A percentile compares a stretch with the other conserved stretches of the same genome.
phyloP scores from a whole-genome alignment of 768 basidiomycete species.

The Amanita rimosa region DNA sequence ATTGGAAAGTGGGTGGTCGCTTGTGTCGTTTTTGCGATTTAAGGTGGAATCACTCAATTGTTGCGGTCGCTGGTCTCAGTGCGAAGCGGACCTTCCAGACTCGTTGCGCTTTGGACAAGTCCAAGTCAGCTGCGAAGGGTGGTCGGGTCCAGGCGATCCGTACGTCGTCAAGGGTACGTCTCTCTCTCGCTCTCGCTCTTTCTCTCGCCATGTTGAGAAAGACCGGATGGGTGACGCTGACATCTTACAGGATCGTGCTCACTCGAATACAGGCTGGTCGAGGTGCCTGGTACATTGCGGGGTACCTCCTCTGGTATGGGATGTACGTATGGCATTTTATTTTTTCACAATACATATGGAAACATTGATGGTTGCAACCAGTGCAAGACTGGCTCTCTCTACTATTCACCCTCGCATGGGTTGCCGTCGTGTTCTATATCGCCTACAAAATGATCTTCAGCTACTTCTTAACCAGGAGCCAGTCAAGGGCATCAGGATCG shows the following conservation, averaged over 20 bases:
- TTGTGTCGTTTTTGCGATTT: too few relatives aligned
- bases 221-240: background rate
- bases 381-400: slow-evolving; percentile 35
- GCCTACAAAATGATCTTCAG: slow-evolving; percentile 49
- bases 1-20: slow-evolving; percentile 63
- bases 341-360: background rate
- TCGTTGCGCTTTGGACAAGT: slow-evolving; percentile 75
- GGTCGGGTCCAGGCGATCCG: slow-evolving; percentile 70
- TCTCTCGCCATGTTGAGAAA: too few relatives aligned
- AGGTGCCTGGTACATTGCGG: slow-evolving; percentile 42
- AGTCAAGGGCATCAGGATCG: slow-evolving; percentile 11
- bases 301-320: slow-evolving; percentile 18
- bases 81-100: slow-evolving; percentile 83
- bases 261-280: slow-evolving; percentile 72
- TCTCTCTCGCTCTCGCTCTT: too few relatives aligned
- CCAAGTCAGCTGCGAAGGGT: slow-evolving; percentile 86
- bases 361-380: slow-evolving; percentile 13
- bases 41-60: too few relatives aligned
- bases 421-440: slow-evolving; percentile 37
- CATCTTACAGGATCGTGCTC: slow-evolving; percentile 67
- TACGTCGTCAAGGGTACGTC: slow-evolving; percentile 71
- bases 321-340: slow-evolving; percentile 14
- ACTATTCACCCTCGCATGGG: slow-evolving; percentile 48
- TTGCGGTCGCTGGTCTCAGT: slow-evolving; percentile 32
- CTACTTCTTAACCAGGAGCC: slow-evolving; percentile 28